Evolutionary conservation across 163 green algal genomes (phyloP).

Genomic region (Dunaliella salina): DNA sequence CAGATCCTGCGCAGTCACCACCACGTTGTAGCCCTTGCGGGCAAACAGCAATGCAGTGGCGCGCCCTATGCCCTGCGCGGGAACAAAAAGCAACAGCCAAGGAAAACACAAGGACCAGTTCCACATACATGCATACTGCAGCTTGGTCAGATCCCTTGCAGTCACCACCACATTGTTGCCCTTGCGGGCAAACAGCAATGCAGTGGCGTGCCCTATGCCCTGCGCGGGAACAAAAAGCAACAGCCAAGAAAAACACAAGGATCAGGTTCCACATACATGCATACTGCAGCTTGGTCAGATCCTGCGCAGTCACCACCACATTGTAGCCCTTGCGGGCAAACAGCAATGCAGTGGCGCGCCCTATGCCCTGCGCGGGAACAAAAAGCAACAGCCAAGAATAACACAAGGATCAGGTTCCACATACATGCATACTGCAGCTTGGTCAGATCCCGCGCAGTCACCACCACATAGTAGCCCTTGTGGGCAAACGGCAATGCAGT

Average conservation of each 20-base stretch:
- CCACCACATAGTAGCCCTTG: slow-evolving; percentile 57
- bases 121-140: too few species aligned
- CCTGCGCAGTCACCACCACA: slow-evolving; percentile 47
- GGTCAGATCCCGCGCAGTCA: slow-evolving; percentile 33
- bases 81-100: too few species aligned
- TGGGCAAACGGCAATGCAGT: slow-evolving; percentile 40
- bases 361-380: slow-evolving; percentile 48
- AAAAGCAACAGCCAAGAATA: too few species aligned
- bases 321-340: slow-evolving; percentile 55
- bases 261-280: too few species aligned
- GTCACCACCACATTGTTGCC: slow-evolving; percentile 56
- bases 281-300: slow-evolving; percentile 30
- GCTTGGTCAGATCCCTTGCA: slow-evolving; percentile 27
- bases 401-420: too few species aligned
- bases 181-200: slow-evolving; percentile 44
- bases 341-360: slow-evolving; percentile 36
- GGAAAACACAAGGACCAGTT: too few species aligned
- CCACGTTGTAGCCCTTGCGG: slow-evolving; percentile 54
- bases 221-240: not conserved
- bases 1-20: slow-evolving; percentile 41
- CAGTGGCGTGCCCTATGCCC: slow-evolving; percentile 41
- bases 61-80: slow-evolving; percentile 45
- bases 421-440: slow-evolving; percentile 37
- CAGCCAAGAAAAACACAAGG: too few species aligned
- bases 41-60: slow-evolving; percentile 43